Percentiles rank a stretch among this genome's conserved stretches.
Evolutionary conservation across 2,329 filamentous ascomycete genomes (phyloP).

Genomic region (Cytospora mali): DNA sequence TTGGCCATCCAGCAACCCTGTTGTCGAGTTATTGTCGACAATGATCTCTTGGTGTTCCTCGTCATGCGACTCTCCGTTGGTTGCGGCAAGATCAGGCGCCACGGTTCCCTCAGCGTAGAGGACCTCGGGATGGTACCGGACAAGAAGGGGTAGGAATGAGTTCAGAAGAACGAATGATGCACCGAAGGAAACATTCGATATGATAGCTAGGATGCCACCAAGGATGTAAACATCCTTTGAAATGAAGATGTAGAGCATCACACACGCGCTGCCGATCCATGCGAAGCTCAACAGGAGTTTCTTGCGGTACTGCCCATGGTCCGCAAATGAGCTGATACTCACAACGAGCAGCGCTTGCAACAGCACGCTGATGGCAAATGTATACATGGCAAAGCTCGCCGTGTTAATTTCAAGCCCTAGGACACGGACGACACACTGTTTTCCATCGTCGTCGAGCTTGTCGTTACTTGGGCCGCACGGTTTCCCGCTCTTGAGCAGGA

Average conservation of each 20-base stretch:
- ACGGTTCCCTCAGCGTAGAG: conserved; percentile 33
- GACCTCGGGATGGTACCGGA: conserved; percentile 74
- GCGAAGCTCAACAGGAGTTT: conserved; percentile 84
- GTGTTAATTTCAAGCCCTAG: conserved; percentile 89
- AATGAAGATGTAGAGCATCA: conserved; percentile 86
- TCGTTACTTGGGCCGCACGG: conserved; percentile 71
- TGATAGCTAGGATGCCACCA: conserved; percentile 80
- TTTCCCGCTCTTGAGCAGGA: conserved; percentile 75
- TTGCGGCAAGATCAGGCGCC: conserved; percentile 38
- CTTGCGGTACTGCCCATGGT: conserved; percentile 92
- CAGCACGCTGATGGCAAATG: conserved; percentile 89
- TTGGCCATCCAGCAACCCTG: conserved; percentile 48
- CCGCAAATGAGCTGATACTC: conserved; percentile 93
- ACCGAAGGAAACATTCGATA: conserved; percentile 92
- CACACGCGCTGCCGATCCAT: conserved; percentile 75
- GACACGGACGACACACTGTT: conserved; percentile 81
- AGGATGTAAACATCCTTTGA: conserved; percentile 75
- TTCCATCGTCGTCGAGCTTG: conserved; percentile 47
- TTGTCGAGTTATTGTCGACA: conserved; percentile 44
- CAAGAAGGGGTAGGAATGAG: conserved; percentile 88
- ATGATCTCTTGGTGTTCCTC: conserved; percentile 36
- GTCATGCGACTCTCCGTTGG: conserved; percentile 39
- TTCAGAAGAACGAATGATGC: conserved; percentile 95
- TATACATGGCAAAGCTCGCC: conserved; percentile 95
- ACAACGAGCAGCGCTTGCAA: conserved; percentile 89